phyloP scores from a whole-genome alignment of 768 basidiomycete genomes.

The Fomitopsis pulvina region DNA sequence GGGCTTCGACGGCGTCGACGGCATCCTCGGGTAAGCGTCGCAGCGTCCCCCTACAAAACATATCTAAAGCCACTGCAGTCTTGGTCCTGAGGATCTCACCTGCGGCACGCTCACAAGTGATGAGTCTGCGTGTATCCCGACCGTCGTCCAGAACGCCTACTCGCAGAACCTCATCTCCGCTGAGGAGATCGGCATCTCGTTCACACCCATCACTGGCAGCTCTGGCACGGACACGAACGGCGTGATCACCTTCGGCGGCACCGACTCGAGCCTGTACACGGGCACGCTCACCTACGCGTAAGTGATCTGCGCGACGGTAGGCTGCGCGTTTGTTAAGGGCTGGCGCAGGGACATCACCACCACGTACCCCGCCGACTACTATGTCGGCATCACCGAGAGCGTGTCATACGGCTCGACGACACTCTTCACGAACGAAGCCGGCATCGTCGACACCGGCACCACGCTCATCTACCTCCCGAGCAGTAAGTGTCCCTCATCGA shows the following conservation, averaged over 20 bases:
- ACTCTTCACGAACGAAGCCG: conserved; percentile 16
- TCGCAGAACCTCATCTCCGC: conserved; percentile 22
- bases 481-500: background rate
- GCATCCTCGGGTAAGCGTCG: conserved; percentile 28
- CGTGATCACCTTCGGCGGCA: conserved; percentile 18
- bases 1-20: conserved; percentile 30
- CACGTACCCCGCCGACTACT: conserved; percentile 13
- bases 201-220: conserved; percentile 14
- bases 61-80: conserved; percentile 18
- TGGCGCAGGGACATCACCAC: conserved; percentile 16
- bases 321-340: background rate
- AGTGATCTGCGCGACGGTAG: background rate
- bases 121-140: conserved; percentile 20
- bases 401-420: conserved; percentile 15
- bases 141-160: conserved; percentile 30
- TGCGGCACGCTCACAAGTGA: conserved; percentile 7
- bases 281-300: conserved; percentile 24
- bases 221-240: conserved; percentile 18
- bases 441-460: conserved; percentile 24
- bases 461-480: conserved; percentile 15
- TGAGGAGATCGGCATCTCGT: conserved; percentile 28
- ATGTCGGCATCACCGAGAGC: conserved; percentile 20
- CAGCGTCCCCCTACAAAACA: conserved; percentile 19
- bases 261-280: conserved; percentile 17
- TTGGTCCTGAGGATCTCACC: conserved; percentile 29